Conservation (phyloP, 2,329 filamentous ascomycete genomes). For the Bipolaris bicolor region DNA sequence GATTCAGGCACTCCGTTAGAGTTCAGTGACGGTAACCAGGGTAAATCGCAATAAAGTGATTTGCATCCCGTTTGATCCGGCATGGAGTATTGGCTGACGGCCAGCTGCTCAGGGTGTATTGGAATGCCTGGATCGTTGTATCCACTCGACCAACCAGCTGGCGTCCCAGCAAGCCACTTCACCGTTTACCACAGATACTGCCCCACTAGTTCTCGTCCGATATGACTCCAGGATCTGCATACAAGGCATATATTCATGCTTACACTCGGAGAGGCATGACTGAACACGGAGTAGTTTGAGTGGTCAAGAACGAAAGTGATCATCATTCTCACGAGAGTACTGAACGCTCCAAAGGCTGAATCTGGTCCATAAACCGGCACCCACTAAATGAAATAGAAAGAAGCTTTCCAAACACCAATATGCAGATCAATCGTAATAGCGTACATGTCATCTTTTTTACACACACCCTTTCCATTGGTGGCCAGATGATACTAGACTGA, state of each 20-base stretch:
- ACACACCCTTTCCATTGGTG: neutral
- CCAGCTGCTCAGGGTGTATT: neutral
- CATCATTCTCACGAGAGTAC: neutral
- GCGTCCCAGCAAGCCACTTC: neutral
- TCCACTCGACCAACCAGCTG: neutral
- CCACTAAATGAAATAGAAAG: no score
- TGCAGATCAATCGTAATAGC: constrained; percentile 12
- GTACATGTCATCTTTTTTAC: neutral
- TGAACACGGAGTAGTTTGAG: neutral
- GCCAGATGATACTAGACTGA: neutral
- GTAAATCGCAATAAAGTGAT: neutral
- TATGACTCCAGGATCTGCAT: neutral
- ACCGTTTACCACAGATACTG: neutral
- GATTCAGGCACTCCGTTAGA: no score
- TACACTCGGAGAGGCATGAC: neutral
- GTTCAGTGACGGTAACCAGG: neutral
- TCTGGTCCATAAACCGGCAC: neutral
- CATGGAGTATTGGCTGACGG: neutral
- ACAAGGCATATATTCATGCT: neutral
- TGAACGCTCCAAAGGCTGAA: neutral
- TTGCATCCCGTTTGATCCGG: neutral
- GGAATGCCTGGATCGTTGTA: neutral
- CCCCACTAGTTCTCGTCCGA: neutral
- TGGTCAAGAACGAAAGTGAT: neutral
- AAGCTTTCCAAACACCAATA: constrained; percentile 4